phyloP scores from a whole-genome alignment of 2,329 filamentous ascomycete genomes.

The Fusarium euwallaceae region DNA sequence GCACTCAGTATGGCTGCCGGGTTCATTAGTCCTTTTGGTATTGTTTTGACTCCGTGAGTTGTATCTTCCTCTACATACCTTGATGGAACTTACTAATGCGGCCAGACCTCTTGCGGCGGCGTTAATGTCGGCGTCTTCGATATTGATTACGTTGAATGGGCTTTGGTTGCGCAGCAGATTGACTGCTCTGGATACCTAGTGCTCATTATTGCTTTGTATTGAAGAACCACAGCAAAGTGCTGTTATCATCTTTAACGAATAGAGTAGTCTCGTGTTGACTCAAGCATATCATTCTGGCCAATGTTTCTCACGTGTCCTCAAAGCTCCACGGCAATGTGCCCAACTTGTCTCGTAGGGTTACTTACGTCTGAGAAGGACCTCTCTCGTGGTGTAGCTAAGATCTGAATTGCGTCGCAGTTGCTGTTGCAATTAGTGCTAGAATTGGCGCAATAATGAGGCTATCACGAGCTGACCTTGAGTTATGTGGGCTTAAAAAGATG shows the following conservation, averaged over 20 bases:
- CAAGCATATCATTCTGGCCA: too few species aligned
- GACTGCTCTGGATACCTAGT: background rate
- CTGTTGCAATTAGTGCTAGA: too few species aligned
- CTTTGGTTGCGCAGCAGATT: slow-evolving; percentile 7
- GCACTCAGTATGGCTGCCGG: slow-evolving; percentile 10
- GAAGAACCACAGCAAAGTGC: background rate
- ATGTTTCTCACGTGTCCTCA: background rate
- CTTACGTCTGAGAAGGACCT: too few species aligned
- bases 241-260: too few species aligned
- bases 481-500: too few species aligned
- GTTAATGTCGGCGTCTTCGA: background rate
- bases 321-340: background rate
- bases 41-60: slow-evolving; percentile 9
- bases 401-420: too few species aligned
- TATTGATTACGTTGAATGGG: slow-evolving; percentile 2
- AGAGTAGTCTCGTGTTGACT: too few species aligned
- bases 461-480: too few species aligned
- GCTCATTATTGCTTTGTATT: background rate
- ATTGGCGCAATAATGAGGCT: too few species aligned
- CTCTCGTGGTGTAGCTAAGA: too few species aligned
- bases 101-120: slow-evolving; percentile 1
- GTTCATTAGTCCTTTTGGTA: background rate
- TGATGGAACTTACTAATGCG: background rate
- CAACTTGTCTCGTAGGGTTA: background rate
- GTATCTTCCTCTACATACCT: background rate